Conservation (phyloP, 805 yeast genomes). For the Candida andamanensis region DNA sequence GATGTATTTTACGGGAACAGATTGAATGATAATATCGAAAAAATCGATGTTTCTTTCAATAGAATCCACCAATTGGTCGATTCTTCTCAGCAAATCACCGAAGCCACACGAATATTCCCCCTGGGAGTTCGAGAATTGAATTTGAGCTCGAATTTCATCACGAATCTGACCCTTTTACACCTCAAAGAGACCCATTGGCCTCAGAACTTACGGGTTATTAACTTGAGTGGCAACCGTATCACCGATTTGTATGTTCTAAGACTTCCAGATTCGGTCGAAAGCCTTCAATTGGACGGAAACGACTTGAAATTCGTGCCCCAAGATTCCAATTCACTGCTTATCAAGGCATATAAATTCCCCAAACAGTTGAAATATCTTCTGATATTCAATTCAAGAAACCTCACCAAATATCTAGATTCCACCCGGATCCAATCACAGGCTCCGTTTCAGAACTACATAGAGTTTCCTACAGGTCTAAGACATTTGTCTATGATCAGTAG, state of each 20-base stretch:
- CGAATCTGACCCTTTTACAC: neutral
- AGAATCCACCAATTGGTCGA: slow-evolving; percentile 11
- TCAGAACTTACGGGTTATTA: slow-evolving; percentile 7
- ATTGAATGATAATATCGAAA: slow-evolving; percentile 25
- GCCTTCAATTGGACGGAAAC: slow-evolving; percentile 6
- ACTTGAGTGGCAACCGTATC: slow-evolving; percentile 8
- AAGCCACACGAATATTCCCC: slow-evolving; percentile 7
- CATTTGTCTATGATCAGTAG: slow-evolving; percentile 6
- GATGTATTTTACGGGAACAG: slow-evolving; percentile 7
- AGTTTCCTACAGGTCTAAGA: slow-evolving; percentile 5
- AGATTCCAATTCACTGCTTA: neutral
- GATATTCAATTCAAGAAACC: too few species aligned
- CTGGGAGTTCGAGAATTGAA: slow-evolving; percentile 8
- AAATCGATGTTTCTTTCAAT: slow-evolving; percentile 26
- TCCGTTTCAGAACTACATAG: slow-evolving; percentile 1
- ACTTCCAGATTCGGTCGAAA: slow-evolving; percentile 8
- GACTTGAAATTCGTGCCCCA: slow-evolving; percentile 1
- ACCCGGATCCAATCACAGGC: too few species aligned
- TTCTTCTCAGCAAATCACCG: neutral
- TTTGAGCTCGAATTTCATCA: slow-evolving; percentile 6
- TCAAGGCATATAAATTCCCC: slow-evolving; percentile 5
- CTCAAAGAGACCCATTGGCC: slow-evolving; percentile 9
- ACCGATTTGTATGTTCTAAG: slow-evolving; percentile 3
- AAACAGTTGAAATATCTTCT: slow-evolving; percentile 1
- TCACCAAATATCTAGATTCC: too few species aligned